Evolutionary conservation across 1,284 basidiomycete species (phyloP), one percentile per base, ranked within the genome.

Genomic region (Agroathelia rolfsii): DNA sequence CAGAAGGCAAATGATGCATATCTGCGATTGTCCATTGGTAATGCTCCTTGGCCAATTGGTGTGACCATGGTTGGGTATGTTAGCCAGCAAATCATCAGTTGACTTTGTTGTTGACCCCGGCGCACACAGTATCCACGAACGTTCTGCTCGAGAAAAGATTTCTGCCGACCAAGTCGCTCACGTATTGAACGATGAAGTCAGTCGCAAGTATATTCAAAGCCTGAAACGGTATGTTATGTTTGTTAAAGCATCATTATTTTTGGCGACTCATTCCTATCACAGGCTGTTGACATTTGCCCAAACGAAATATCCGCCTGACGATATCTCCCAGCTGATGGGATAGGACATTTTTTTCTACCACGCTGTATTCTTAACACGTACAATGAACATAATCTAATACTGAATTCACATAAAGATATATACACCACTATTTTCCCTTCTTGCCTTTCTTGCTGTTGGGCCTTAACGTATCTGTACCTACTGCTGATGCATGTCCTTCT

Each of bases 31-130:
- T 93, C 87, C 3, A 99, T 99, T 41, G 95, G 95, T 11, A 99
- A 96, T 51, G 94, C 95, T 0, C 93, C 95, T 1, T 99, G 95
- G 95, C 95, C 95, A 1, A 97, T 99, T 50, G 95, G 95, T 35
- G 95, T 98, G 4, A 98, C 95, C 38, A 94, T 94, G 84, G 94
- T 96, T 62, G 90, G 87, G 88, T 88, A 53, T 22, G 79, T 67
- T 3, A 11, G 28, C 16, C 16, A 13, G 18, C 15, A 25, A 27
- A 32, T 19, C 29, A 19, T 14, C 17, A 22, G 9, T 29, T 25
- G 18, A 28, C 29, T 42, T 20, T 44, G n/a, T 24, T 23, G 3
- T 13, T 15, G 9, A 24, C 32, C 19, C n/a, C n/a, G n/a, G n/a
- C n/a, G n/a, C n/a, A n/a, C 33, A 21, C 41, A 89, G 94, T 62